Evolutionary conservation across 192 early-diverging fungal genomes (phyloP), one percentile per base, ranked within the genome.

Genomic region (Backusella psychrophila): DNA sequence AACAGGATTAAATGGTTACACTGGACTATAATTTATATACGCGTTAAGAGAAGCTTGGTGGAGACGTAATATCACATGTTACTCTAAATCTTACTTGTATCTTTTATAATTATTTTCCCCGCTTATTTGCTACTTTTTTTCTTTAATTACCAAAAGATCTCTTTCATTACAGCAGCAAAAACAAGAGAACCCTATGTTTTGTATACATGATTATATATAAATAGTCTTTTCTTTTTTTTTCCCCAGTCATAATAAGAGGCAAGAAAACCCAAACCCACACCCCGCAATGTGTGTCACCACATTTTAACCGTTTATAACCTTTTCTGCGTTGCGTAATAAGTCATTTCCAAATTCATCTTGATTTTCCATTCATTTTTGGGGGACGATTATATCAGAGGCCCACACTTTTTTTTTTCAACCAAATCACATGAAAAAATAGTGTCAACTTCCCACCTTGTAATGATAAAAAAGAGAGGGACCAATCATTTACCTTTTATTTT

Each of bases 351-450:
- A 59, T 59, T 23, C 53, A 59, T 23, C 21, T 59, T 59, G 17
- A 23, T 59, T 59, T 26, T 59, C 46, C n/a, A 49, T 49, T 49
- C 19, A 49, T 5, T 49, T 49, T 49, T 49, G 46, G 46, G 53
- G 53, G 8, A 15, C 3, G 14, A 44, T 44, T 44, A 44, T 44
- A 44, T 44, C 42, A 44, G 42, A 49, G 15, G 46, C 17, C 12
- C 4, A 49, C 19, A n/a, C 4, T 19, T 53, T 33, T 33, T 33
- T 33, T 33, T 21, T 21, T 53, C 6, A 8, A 8, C n/a, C 52
- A 53, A 53, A 53, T 53, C 52, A 53, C 52, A 53, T 53, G 52
- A 53, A 53, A 53, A 53, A 53, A 53, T 53, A 53, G 52, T 53
- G 52, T 53, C 52, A 53, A 53, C 52, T 53, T 53, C 52, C 52